These are phyloP conservation scores for Candida sakaeoensis DNA, from an alignment of 805 yeast species.

Conservation along the genomic window DNA sequence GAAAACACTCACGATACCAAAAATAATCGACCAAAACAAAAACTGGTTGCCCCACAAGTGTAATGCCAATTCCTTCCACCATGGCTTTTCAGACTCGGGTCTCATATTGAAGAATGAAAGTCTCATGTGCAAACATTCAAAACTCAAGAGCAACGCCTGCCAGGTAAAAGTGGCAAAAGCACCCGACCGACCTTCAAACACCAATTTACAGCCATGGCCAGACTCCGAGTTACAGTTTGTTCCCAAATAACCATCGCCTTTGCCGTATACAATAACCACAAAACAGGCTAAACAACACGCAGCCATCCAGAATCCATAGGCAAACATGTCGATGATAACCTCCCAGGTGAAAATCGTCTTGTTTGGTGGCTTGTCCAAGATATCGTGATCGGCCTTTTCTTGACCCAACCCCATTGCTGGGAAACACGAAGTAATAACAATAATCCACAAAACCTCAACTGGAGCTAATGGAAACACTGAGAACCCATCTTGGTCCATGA, in stretches of 20 bases:
- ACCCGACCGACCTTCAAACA: constrained; percentile 72
- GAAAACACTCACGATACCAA: constrained; percentile 68
- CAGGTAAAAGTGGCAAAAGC: constrained; percentile 82
- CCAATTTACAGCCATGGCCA: constrained; percentile 50
- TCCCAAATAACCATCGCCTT: constrained; percentile 66
- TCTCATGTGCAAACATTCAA: constrained; percentile 77
- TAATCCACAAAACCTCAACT: constrained; percentile 33
- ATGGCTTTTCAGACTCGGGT: constrained; percentile 53
- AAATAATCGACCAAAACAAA: constrained; percentile 74
- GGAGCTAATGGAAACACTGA: constrained; percentile 78
- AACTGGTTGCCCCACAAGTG: constrained; percentile 75
- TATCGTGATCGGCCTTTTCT: constrained; percentile 60
- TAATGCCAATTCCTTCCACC: constrained; percentile 54
- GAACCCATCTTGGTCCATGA: constrained; percentile 54
- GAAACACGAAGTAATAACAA: constrained; percentile 34
- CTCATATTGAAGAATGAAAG: constrained; percentile 70
- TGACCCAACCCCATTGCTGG: constrained; percentile 41
- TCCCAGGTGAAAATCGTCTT: constrained; percentile 64
- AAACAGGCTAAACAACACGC: constrained; percentile 64
- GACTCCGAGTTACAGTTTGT: constrained; percentile 53
- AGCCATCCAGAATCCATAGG: constrained; percentile 75
- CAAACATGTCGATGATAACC: constrained; percentile 63
- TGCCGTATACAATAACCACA: constrained; percentile 62
- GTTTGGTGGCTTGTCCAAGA: constrained; percentile 63
- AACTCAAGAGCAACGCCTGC: constrained; percentile 77